phyloP scores from a whole-genome alignment of 2,329 filamentous ascomycete species.

The Colletotrichum somersetense region DNA sequence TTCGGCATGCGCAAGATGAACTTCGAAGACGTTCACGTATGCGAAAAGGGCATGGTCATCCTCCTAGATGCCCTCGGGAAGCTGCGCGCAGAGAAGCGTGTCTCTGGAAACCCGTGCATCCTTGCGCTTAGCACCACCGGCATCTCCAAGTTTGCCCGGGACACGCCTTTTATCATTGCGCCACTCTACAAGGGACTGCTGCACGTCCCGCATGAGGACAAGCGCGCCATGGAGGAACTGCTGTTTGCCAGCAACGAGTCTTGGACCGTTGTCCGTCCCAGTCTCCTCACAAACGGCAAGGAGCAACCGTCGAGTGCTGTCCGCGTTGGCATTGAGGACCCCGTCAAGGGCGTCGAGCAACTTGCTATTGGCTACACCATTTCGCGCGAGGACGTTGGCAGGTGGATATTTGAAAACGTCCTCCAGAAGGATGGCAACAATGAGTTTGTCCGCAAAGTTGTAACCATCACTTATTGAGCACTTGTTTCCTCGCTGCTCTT shows the following conservation, averaged over 20 bases:
- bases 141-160: slow-evolving; percentile 52
- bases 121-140: slow-evolving; percentile 59
- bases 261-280: slow-evolving; percentile 51
- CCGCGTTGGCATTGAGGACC: slow-evolving; percentile 51
- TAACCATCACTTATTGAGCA: slow-evolving; percentile 46
- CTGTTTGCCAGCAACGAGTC: slow-evolving; percentile 46
- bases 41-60: slow-evolving; percentile 57
- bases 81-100: slow-evolving; percentile 45
- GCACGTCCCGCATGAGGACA: slow-evolving; percentile 56
- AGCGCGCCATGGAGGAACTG: slow-evolving; percentile 58
- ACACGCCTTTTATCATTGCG: slow-evolving; percentile 55
- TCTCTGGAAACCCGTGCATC: slow-evolving; percentile 50
- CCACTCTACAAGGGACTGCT: slow-evolving; percentile 58
- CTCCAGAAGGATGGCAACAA: slow-evolving; percentile 43
- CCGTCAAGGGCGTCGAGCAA: slow-evolving; percentile 49
- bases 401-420: slow-evolving; percentile 56
- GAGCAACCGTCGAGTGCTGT: slow-evolving; percentile 44
- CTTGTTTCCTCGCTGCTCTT: neutral
- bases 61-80: slow-evolving; percentile 56
- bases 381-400: slow-evolving; percentile 56
- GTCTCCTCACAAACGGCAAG: slow-evolving; percentile 48
- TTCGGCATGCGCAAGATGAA: slow-evolving; percentile 50
- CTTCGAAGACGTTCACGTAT: slow-evolving; percentile 62
- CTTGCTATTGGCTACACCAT: slow-evolving; percentile 57
- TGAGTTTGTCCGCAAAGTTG: slow-evolving; percentile 48